Conservation (phyloP, 495 filamentous ascomycete species). For the Penicillium coffeae region DNA sequence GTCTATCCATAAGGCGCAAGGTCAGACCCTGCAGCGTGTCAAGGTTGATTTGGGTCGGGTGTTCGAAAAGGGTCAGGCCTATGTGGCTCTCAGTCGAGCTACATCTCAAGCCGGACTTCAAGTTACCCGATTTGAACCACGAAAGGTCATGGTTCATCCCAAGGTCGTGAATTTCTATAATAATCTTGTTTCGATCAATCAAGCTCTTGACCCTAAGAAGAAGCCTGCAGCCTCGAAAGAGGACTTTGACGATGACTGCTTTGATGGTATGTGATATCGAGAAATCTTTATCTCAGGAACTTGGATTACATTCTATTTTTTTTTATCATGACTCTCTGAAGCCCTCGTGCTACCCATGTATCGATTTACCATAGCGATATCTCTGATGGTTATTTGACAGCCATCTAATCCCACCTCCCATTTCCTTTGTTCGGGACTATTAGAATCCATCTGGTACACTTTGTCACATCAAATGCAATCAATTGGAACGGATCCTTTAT, state of each 20-base stretch:
- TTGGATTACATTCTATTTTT: background rate
- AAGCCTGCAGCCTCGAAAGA: slow-evolving; percentile 12
- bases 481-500: background rate
- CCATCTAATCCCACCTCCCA: background rate
- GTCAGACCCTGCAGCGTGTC: slow-evolving; percentile 90
- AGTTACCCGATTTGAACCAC: slow-evolving; percentile 82
- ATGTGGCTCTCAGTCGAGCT: slow-evolving; percentile 64
- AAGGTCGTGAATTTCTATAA: slow-evolving; percentile 81
- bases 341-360: background rate
- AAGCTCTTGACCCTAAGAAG: slow-evolving; percentile 32
- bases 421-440: background rate
- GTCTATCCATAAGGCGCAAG: slow-evolving; percentile 97
- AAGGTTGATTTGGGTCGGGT: slow-evolving; percentile 89
- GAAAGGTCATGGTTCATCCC: slow-evolving; percentile 92
- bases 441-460: background rate
- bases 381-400: background rate
- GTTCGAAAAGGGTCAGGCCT: slow-evolving; percentile 86
- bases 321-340: background rate
- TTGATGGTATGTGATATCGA: slow-evolving; percentile 8
- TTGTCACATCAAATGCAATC: background rate
- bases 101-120: slow-evolving; percentile 84
- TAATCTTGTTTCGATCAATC: slow-evolving; percentile 58
- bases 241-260: slow-evolving; percentile 36
- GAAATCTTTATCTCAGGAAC: background rate
- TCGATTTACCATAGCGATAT: slow-evolving; percentile 4